Conservation (phyloP, 352 stramenopile species). For the Aphanomyces stellatus region DNA sequence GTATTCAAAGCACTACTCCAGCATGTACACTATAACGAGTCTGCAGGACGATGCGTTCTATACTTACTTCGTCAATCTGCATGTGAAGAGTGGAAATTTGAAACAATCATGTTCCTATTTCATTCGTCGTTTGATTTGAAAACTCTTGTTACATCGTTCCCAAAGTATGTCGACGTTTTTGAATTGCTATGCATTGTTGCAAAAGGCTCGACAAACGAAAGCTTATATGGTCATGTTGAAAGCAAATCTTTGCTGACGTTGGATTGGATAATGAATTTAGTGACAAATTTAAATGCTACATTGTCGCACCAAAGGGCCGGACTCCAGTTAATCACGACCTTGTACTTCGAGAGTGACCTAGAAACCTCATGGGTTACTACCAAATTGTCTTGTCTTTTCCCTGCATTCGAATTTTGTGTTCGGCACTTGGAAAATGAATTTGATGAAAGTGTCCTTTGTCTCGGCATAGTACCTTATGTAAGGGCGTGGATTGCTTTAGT, state of each 20-base stretch:
- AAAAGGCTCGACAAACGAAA: slow-evolving; percentile 12
- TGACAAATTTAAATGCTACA: background rate
- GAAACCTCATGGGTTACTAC: background rate
- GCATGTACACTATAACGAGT: slow-evolving; percentile 5
- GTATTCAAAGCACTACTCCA: slow-evolving; percentile 6
- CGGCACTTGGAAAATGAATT: slow-evolving; percentile 7
- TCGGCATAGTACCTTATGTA: background rate
- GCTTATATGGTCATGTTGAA: slow-evolving; percentile 16
- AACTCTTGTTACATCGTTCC: background rate
- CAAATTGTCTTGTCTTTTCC: background rate
- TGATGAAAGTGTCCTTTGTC: background rate
- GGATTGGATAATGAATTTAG: slow-evolving; percentile 2
- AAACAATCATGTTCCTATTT: slow-evolving; percentile 16
- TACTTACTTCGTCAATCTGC: background rate
- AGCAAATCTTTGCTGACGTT: slow-evolving; percentile 10
- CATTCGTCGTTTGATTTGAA: slow-evolving; percentile 11
- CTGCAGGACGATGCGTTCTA: slow-evolving; percentile 7
- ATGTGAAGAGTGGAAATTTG: slow-evolving; percentile 16
- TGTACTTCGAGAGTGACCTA: slow-evolving; percentile 16
- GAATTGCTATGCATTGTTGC: slow-evolving; percentile 13
- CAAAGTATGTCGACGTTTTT: slow-evolving; percentile 5
- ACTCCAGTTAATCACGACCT: background rate
- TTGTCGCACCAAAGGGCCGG: background rate
- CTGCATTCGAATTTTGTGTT: background rate
- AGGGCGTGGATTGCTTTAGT: background rate